Conservation (phyloP, 2,329 filamentous ascomycete species). For the Xylaria sp. region DNA sequence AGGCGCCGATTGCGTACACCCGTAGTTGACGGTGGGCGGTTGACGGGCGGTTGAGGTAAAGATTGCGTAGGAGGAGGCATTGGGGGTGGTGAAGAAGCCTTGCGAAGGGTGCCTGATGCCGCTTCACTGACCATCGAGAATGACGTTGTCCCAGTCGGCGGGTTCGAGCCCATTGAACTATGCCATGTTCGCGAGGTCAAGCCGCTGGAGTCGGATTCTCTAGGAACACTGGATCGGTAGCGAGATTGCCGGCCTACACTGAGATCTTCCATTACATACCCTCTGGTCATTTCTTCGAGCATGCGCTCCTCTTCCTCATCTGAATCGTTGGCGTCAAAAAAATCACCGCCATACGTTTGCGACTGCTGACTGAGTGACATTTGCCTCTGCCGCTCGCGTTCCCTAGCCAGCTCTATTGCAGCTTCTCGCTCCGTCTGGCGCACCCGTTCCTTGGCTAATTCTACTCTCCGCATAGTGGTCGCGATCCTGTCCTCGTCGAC, state of each 20-base stretch:
- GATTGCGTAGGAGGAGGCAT: constrained; percentile 62
- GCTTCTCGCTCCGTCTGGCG: constrained; percentile 78
- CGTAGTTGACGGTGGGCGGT: constrained; percentile 50
- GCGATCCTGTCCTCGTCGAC: constrained; percentile 60
- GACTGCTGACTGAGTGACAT: constrained; percentile 55
- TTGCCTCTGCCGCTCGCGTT: constrained; percentile 65
- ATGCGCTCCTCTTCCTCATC: constrained; percentile 82
- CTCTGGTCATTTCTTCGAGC: constrained; percentile 87
- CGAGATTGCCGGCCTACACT: constrained; percentile 76
- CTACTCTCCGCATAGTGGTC: constrained; percentile 73
- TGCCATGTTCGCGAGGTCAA: constrained; percentile 84
- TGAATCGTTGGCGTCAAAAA: constrained; percentile 72
- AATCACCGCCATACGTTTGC: constrained; percentile 64
- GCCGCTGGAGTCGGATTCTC: constrained; percentile 84
- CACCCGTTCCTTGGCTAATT: constrained; percentile 80
- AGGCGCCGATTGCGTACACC: constrained; percentile 79
- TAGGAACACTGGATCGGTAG: constrained; percentile 68
- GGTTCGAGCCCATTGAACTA: constrained; percentile 79
- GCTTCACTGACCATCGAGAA: constrained; percentile 79
- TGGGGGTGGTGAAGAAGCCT: constrained; percentile 49
- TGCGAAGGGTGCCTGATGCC: constrained; percentile 42
- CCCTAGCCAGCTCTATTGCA: constrained; percentile 68
- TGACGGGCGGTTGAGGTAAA: constrained; percentile 57
- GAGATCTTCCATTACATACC: constrained; percentile 85
- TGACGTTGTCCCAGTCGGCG: constrained; percentile 73